Evolutionary conservation across 768 basidiomycete species (phyloP), one percentile per base, ranked within the genome.

Genomic region (Suillus alpinus): DNA sequence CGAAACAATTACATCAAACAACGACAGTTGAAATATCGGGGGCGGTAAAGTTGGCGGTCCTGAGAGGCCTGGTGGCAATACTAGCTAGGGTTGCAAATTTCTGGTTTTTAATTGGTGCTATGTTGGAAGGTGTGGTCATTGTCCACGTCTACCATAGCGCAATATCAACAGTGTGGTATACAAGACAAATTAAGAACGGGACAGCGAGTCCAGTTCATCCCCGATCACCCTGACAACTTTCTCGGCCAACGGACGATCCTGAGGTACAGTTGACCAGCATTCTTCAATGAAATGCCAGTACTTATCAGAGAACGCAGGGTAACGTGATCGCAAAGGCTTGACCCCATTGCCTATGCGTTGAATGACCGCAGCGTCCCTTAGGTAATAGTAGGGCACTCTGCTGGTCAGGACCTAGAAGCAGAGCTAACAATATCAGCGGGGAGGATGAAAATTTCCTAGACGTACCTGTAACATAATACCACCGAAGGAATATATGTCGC

Each of bases 401-500:
- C 69, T 62, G 6, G 49, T 51, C 18, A 51, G 49, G 31, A 32
- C 49, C 49, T 51, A 51, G 6, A 47, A 31, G 16, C 47, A 14
- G 12, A 32, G 10, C 9, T 32, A 12, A 32, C 5, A 8, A 31
- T n/a, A 6, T n/a, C 13, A 41, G 77, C 75, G n/a, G 77, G 71
- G 66, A 76, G 18, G 18, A 6, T n/a, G 6, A n/a, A 32, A n/a
- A 31, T 16, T 32, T n/a, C 49, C 5, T 4, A 9, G 6, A 59
- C 20, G 32, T 77, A 36, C 61, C 58, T 62, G 61, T 29, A 59
- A 32, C 37, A 66, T 66, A 18, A 79, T 73, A 63, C 78, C 76
- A 6, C 79, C 79, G 57, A 77, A 78, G 0, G 80, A 80, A 5
- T 74, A 82, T 13, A 81, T 74, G 67, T 82, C 81, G 56, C 71